Conservation (phyloP, 148 eudicot species). For the Camellia granthamiana region DNA sequence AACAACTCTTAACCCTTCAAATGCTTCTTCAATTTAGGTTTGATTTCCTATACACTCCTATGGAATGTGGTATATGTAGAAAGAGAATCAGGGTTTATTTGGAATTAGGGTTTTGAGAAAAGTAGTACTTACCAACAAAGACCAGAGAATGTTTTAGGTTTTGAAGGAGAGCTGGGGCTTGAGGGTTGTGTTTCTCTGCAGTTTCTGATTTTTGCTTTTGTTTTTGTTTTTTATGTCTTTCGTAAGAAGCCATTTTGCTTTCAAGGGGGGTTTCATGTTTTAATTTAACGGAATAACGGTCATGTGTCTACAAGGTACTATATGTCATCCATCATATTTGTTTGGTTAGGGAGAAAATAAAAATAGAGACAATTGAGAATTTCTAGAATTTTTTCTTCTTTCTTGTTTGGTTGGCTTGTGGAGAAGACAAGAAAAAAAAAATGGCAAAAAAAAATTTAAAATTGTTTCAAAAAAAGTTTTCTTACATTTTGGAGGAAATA, state of each 20-base stretch:
- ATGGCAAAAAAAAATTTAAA: no score
- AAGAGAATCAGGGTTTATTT: neutral
- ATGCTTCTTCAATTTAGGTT: neutral
- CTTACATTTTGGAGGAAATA: no score
- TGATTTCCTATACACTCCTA: neutral
- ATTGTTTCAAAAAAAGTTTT: no score
- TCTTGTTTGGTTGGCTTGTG: no score
- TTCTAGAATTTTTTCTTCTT: no score
- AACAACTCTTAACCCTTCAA: neutral
- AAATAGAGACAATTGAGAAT: no score
- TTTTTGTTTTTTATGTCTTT: neutral
- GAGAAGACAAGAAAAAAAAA: no score
- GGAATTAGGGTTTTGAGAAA: neutral
- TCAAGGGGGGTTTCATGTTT: slow-evolving; percentile 2
- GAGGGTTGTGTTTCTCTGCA: neutral
- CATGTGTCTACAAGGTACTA: slow-evolving; percentile 6
- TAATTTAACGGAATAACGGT: slow-evolving; percentile 35
- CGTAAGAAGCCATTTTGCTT: slow-evolving; percentile 6
- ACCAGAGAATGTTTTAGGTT: neutral
- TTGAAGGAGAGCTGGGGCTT: neutral
- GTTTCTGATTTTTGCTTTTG: neutral
- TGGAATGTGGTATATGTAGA: neutral
- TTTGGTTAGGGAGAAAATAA: no score
- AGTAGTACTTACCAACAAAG: neutral
- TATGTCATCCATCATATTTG: no score